Percentiles rank a stretch among this genome's conserved stretches.
These are phyloP conservation scores for Neurospora sp. DNA, from an alignment of 495 filamentous ascomycete genomes.

Conservation along the genomic window DNA sequence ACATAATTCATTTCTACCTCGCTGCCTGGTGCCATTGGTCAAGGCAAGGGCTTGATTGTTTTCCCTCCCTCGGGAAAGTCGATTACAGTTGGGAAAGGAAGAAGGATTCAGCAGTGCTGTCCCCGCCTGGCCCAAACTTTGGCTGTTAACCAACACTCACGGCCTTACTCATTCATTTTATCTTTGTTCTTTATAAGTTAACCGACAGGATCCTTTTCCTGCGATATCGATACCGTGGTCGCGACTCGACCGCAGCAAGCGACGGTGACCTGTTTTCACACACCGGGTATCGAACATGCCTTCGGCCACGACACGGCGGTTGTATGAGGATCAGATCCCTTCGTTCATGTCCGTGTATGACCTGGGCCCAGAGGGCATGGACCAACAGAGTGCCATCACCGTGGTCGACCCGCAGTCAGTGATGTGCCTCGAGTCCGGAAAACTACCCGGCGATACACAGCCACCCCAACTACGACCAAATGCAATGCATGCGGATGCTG, in stretches of 20 bases:
- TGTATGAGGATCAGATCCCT: constrained; percentile 57
- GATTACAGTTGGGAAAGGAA: background rate
- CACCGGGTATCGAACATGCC: constrained; percentile 34
- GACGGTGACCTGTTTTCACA: constrained; percentile 1
- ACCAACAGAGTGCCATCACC: constrained; percentile 33
- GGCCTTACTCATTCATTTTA: background rate
- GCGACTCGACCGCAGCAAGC: constrained; percentile 13
- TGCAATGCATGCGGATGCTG: constrained; percentile 25
- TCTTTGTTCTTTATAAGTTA: background rate
- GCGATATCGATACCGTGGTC: constrained; percentile 12
- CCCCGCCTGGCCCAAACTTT: constrained; percentile 10
- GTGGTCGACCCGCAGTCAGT: constrained; percentile 33
- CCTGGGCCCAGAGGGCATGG: constrained; percentile 34
- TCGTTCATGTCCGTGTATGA: constrained; percentile 66
- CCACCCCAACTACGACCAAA: constrained; percentile 23
- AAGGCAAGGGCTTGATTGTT: background rate
- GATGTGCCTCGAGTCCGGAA: constrained; percentile 30
- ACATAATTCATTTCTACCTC: background rate
- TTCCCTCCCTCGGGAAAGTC: background rate
- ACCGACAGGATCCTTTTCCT: constrained; percentile 1
- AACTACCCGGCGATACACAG: constrained; percentile 15
- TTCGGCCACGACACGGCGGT: constrained; percentile 39
- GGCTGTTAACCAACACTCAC: background rate
- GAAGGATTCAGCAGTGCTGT: constrained; percentile 30
- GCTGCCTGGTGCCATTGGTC: background rate